Evolutionary conservation across 129 eudicot species (phyloP).

Genomic region (Mikania micrantha): DNA sequence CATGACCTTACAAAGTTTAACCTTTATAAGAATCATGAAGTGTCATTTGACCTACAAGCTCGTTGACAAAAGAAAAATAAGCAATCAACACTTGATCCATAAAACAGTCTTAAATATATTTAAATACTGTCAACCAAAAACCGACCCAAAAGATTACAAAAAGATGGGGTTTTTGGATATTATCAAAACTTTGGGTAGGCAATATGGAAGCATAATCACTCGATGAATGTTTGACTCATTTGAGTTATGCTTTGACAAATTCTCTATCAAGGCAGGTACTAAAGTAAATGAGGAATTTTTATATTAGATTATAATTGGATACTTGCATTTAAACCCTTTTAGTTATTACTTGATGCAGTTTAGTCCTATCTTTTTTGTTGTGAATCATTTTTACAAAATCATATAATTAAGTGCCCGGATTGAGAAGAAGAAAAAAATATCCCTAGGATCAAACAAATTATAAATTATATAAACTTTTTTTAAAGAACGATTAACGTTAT

Average conservation of each 20-base stretch:
- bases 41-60: no score
- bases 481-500: no score
- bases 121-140: no score
- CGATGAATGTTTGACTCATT: conserved; percentile 19
- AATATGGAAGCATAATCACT: conserved; percentile 25
- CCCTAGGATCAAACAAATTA: no score
- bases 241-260: conserved; percentile 18
- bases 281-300: not conserved
- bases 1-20: no score
- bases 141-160: not conserved
- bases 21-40: no score
- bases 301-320: not conserved
- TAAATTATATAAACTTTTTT: no score
- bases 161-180: conserved; percentile 17
- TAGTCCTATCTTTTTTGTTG: conserved; percentile 1
- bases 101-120: no score
- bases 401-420: no score
- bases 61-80: no score
- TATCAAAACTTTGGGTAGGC: conserved; percentile 23
- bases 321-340: not conserved
- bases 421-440: no score
- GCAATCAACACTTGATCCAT: no score
- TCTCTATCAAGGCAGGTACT: conserved; percentile 26
- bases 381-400: not conserved
- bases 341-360: not conserved